phyloP scores from a whole-genome alignment of 2,329 filamentous ascomycete genomes.

The Monosporascus cannonballus region DNA sequence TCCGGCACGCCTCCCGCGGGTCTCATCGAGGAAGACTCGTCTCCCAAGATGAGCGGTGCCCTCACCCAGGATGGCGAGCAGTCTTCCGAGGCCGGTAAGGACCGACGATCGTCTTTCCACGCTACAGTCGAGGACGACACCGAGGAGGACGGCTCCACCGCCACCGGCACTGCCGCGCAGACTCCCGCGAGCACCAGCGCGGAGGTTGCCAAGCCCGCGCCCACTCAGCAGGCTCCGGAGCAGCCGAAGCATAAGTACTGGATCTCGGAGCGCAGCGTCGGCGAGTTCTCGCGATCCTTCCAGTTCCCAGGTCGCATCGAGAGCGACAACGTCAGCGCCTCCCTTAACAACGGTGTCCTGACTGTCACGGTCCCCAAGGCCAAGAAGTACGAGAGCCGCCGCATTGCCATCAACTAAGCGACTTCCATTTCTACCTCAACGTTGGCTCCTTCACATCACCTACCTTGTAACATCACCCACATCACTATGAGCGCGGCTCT shows the following conservation, averaged over 20 bases:
- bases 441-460: no score
- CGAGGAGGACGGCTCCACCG: conserved; percentile 20
- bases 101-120: conserved; percentile 30
- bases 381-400: conserved; percentile 49
- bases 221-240: conserved; percentile 6
- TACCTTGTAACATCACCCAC: no score
- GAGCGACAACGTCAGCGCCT: conserved; percentile 54
- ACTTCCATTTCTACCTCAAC: no score
- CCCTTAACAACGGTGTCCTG: conserved; percentile 60
- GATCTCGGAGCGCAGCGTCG: conserved; percentile 60
- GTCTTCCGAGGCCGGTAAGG: not conserved
- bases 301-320: conserved; percentile 61
- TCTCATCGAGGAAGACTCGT: not conserved
- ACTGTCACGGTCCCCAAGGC: conserved; percentile 61
- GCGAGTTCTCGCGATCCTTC: conserved; percentile 64
- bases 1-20: conserved; percentile 33
- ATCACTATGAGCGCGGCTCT: no score
- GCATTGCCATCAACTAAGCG: conserved; percentile 47
- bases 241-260: conserved; percentile 55
- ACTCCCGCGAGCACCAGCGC: not conserved
- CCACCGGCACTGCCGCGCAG: conserved; percentile 5
- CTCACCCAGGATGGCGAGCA: conserved; percentile 31
- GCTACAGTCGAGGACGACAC: conserved; percentile 62
- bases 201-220: conserved; percentile 21
- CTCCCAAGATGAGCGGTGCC: conserved; percentile 18